Base-by-base conservation (phyloP, 2,329 filamentous ascomycete species). In the Byssochlamys sp. region DNA sequence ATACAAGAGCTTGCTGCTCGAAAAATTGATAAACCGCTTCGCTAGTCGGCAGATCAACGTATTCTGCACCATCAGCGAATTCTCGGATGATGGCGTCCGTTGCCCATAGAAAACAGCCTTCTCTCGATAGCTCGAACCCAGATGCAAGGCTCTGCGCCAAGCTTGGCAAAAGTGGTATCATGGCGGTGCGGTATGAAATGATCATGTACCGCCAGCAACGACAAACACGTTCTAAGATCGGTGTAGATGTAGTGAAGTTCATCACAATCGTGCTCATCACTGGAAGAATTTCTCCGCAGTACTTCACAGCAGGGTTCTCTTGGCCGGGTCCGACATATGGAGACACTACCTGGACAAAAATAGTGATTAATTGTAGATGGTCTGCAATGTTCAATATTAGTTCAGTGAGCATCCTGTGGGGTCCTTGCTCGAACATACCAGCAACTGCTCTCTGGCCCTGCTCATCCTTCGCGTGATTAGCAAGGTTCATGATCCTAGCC, bases 61-160 rank as follows among this genome's bases (percentile, higher is more conserved):
- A 84, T 65, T 96, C 91, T 49, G 89, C 84, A 49, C 92, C 91
- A 65, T 95, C 90, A 0, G 90, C 94, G 69, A 97, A 99, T 72
- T 99, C 94, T 59, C 94, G 88, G 29, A 99, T 82, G 61, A 99
- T 95, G 7, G 92, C 90, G 62, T 91, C 89, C 1, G 92, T 96
- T 1, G 94, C 92, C 94, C 94, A 99, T n/a, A 99, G 80, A 80
- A 99, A 99, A 71, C 92, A 96, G 11, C 94, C 94, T 74, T 99
- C 92, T 60, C 86, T 84, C 10, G 92, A 96, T 19, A 83, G 81
- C 57, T 88, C 82, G 71, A 99, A 99, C 3, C 92, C 91, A 61
- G 81, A 82, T 1, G 90, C 90, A 58, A 99, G 82, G 73, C 92
- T 95, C 65, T 92, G 89, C 19, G 94, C 95, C 74, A 99, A 85